Evolutionary conservation across 179 eudicot genomes (phyloP).

Genomic region (Spergularia azorica): DNA sequence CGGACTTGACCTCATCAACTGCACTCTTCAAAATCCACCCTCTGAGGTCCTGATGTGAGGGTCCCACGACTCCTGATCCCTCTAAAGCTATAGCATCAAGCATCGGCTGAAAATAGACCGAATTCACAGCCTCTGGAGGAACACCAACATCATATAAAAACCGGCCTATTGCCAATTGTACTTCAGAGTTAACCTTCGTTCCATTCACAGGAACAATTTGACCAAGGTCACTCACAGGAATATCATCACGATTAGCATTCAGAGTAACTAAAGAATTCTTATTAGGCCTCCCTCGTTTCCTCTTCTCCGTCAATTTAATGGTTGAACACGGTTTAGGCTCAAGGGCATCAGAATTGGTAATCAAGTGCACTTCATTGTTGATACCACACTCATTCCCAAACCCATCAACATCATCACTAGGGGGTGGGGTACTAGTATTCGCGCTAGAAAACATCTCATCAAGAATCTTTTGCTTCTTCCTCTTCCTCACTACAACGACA

Average conservation of each 20-base stretch:
- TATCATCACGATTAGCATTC: constrained; percentile 16
- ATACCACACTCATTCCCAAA: constrained; percentile 46
- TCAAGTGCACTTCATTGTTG: constrained; percentile 47
- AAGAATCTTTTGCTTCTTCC: constrained; percentile 67
- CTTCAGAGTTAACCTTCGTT: constrained; percentile 43
- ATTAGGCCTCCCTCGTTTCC: constrained; percentile 65
- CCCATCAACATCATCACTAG: constrained; percentile 46
- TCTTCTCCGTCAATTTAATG: constrained; percentile 45
- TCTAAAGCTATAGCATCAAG: constrained; percentile 76
- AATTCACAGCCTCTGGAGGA: constrained; percentile 68
- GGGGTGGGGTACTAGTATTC: constrained; percentile 20
- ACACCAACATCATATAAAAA: constrained; percentile 78
- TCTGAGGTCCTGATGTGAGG: constrained; percentile 77
- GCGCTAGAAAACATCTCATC: constrained; percentile 41
- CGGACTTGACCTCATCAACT: constrained; percentile 70
- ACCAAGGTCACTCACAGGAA: constrained; percentile 16
- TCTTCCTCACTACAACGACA: constrained; percentile 66
- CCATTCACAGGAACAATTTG: constrained; percentile 31
- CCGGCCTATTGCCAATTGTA: constrained; percentile 69
- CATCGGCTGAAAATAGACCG: constrained; percentile 88
- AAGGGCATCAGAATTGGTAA: constrained; percentile 41
- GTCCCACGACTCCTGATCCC: constrained; percentile 55
- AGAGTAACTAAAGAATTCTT: constrained; percentile 21
- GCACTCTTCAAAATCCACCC: constrained; percentile 71
- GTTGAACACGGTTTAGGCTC: constrained; percentile 36